These are phyloP conservation scores for Vanrija sp. DNA, from an alignment of 1,284 basidiomycete genomes.

Conservation along the genomic window DNA sequence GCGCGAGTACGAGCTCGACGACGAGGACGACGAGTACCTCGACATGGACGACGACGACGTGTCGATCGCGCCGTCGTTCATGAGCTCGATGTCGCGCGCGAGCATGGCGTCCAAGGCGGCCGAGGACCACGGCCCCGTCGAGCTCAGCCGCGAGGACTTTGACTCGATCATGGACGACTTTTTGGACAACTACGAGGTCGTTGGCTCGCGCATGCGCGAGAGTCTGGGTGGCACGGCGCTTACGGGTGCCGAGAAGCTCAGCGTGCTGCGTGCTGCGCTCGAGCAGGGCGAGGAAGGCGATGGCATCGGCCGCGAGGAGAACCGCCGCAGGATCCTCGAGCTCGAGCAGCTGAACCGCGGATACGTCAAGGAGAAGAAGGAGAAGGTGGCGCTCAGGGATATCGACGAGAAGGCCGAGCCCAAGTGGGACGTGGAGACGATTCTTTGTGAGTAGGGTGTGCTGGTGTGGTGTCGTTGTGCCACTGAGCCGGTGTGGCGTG, in stretches of 20 bases:
- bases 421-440: constrained; percentile 91
- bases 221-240: constrained; percentile 60
- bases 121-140: constrained; percentile 49
- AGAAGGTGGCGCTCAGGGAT: constrained; percentile 24
- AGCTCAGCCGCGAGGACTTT: constrained; percentile 81
- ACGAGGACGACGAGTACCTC: constrained; percentile 54
- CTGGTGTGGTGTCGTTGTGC: neutral
- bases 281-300: constrained; percentile 56
- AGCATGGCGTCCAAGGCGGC: constrained; percentile 11
- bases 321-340: constrained; percentile 60
- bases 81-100: constrained; percentile 34
- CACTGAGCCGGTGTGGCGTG: neutral
- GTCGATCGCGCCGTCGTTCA: constrained; percentile 38
- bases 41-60: constrained; percentile 47
- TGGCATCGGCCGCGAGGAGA: constrained; percentile 54
- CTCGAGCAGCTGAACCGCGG: constrained; percentile 50
- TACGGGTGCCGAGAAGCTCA: constrained; percentile 70
- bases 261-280: constrained; percentile 71
- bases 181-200: constrained; percentile 85
- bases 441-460: constrained; percentile 65
- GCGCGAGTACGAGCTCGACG: constrained; percentile 66
- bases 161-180: constrained; percentile 91
- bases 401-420: constrained; percentile 58
- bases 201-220: constrained; percentile 73
- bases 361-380: constrained; percentile 52